Conservation (phyloP, 768 basidiomycete species). For the Dioszegia hungarica region DNA sequence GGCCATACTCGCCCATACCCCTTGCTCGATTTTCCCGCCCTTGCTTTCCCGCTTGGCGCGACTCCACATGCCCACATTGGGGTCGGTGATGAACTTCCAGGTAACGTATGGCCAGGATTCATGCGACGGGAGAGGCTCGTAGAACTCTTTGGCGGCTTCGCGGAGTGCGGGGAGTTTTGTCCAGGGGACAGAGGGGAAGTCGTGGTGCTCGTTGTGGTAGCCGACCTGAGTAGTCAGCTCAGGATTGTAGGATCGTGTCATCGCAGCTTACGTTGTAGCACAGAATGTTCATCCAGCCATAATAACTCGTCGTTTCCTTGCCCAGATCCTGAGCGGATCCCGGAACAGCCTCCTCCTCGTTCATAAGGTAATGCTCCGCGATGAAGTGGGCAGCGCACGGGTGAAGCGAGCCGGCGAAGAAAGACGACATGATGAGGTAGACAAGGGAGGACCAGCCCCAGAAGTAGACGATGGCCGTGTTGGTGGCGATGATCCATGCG, state of each 20-base stretch:
- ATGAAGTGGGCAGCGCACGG: constrained; percentile 97
- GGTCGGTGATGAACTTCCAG: constrained; percentile 86
- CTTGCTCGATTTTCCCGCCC: constrained; percentile 36
- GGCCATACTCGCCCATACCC: constrained; percentile 40
- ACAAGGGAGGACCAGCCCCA: constrained; percentile 56
- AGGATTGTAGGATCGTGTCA: background rate
- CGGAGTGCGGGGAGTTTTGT: constrained; percentile 80
- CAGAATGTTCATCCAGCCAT: constrained; percentile 79
- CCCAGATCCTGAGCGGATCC: constrained; percentile 52
- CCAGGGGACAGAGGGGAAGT: constrained; percentile 96
- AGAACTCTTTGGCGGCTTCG: constrained; percentile 82
- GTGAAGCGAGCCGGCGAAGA: constrained; percentile 94
- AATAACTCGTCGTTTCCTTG: constrained; percentile 97
- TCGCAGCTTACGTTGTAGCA: constrained; percentile 72
- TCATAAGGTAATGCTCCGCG: constrained; percentile 80
- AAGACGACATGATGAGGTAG: constrained; percentile 81
- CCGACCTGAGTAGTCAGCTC: constrained; percentile 62
- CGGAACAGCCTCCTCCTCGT: constrained; percentile 4
- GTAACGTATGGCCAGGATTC: constrained; percentile 93
- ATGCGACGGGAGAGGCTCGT: constrained; percentile 80
- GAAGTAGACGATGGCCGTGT: constrained; percentile 57
- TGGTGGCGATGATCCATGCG: constrained; percentile 62
- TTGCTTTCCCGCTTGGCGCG: constrained; percentile 64
- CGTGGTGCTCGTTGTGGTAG: constrained; percentile 99
- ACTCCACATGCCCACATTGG: constrained; percentile 80